A percentile compares a stretch with the other conserved stretches of the same genome.
Conservation (phyloP, 169 alveolate genomes). For the Plasmodium fragile region DNA sequence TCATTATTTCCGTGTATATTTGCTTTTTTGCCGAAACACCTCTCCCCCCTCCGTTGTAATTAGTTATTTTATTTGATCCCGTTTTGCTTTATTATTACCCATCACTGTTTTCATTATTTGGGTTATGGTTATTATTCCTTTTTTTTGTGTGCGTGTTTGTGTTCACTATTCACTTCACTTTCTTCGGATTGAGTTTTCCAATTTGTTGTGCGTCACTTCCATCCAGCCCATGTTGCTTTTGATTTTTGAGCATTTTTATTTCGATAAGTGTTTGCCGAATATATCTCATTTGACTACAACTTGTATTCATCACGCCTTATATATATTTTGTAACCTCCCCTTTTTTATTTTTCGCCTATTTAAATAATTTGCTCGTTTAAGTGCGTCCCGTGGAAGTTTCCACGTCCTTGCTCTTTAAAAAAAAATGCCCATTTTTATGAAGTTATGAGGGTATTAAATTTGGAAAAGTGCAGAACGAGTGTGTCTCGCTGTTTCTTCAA, state of each 20-base stretch:
- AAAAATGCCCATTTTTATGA: not conserved
- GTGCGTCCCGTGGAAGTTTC: not conserved
- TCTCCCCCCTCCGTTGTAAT: not conserved
- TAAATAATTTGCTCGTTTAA: not conserved
- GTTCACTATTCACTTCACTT: not conserved
- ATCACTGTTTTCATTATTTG: not conserved
- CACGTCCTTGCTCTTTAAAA: not conserved
- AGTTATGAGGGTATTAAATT: not conserved
- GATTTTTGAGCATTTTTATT: not conserved
- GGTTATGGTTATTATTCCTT: not conserved
- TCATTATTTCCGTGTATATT: not conserved
- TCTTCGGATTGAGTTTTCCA: not conserved
- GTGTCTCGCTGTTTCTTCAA: not conserved
- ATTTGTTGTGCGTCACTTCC: not conserved
- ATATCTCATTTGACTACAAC: not conserved
- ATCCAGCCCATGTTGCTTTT: not conserved
- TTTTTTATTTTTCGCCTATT: not conserved
- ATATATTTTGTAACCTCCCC: not conserved
- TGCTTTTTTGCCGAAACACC: not conserved
- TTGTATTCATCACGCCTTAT: not conserved
- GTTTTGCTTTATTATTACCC: not conserved
- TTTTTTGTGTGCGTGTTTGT: not conserved
- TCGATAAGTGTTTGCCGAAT: not conserved
- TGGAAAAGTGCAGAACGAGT: not conserved
- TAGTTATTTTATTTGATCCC: not conserved